Evolutionary conservation across 805 yeast species (phyloP), one percentile per base, ranked within the genome.

Genomic region (Brettanomyces sp.): DNA sequence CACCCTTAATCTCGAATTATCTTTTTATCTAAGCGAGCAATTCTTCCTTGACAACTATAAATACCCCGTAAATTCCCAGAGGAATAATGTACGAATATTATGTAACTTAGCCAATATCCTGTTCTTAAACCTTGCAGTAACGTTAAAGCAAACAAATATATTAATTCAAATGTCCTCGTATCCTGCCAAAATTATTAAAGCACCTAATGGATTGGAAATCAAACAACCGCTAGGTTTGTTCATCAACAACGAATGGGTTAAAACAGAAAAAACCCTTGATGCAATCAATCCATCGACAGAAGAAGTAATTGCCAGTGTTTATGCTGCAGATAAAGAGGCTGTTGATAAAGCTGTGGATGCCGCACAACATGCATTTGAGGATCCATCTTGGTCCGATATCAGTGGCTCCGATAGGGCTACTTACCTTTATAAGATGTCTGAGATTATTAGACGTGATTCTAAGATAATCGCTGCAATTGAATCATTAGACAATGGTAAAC

Each of bases 271-370:
- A 4, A 54, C 49, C 5, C 52, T 62, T 25, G 58, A 55, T 30
- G 48, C 62, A 0, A 47, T 56, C 44, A 56, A 62, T 46, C 67
- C 67, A 25, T 43, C 64, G 4, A 83, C 87, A 12, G 86, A 79
- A 54, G 80, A 79, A 57, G 68, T 66, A 34, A 72, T 83, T 44
- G 68, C 79, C 34, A 69, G 75, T 21, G 81, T 84, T 25, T 76
- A 70, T 54, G 78, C 74, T 39, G 84, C 81, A 36, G 60, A 70
- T 45, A 73, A 66, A 42, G 76, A 70, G 42, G 85, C 83, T 55
- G 79, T 84, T 35, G 83, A 83, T 52, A 51, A 64, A 49, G 90
- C 90, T 3, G 89, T 82, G 14, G 69, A 74, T 23, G 79, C 81
- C 14, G 89, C 90, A 14, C 71, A 72, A 47, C 64, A 66, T 30